Base-by-base conservation (phyloP, 2,329 filamentous ascomycete genomes). In the Colletotrichum eremochloae region DNA sequence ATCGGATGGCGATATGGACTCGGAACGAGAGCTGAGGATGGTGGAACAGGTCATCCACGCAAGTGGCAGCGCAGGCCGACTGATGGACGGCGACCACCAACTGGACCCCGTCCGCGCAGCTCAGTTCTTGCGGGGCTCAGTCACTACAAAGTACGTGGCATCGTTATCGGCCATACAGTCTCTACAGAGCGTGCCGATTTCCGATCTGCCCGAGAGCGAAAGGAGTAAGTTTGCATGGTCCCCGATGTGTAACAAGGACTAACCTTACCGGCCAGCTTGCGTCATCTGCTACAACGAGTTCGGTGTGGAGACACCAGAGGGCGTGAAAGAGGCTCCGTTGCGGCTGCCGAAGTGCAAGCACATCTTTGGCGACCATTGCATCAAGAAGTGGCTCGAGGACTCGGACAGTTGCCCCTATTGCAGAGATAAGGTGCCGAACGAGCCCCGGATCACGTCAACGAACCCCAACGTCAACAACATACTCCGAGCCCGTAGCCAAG, bases 211-310 rank as follows among this genome's bases (percentile, higher is more conserved):
- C 0, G 82, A 86, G 56, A 80, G 77, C 52, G 87, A 89, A 72
- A 82, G 81, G 76, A 85, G 87, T 89, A 80, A 79, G 85, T 80
- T 73, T 40, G 7, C 20, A 15, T 20, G 20, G 11, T 29, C 20
- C 18, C 36, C 3, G 40, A 15, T 33, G 24, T 38, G 52, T 50
- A 60, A 63, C 6, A 61, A 68, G 52, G 8, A 31, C 38, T 72
- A 50, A 74, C 58, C 29, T 33, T 14, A 2, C 15, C 18, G 14
- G 53, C 1, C 74, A 92, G 89, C 80, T 18, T 92, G 90, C 76
- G 85, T 88, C 29, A 92, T 92, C 71, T 92, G 90, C 80, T 91
- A 91, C 76, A 91, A 90, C 74, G 88, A 90, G 11, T 91, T 87
- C 75, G 88, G 88, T 44, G 82, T 85, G 18, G 78, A 82, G 69